Evolutionary conservation across 805 yeast genomes (phyloP).

Genomic region (Metschnikowia orientalis): DNA sequence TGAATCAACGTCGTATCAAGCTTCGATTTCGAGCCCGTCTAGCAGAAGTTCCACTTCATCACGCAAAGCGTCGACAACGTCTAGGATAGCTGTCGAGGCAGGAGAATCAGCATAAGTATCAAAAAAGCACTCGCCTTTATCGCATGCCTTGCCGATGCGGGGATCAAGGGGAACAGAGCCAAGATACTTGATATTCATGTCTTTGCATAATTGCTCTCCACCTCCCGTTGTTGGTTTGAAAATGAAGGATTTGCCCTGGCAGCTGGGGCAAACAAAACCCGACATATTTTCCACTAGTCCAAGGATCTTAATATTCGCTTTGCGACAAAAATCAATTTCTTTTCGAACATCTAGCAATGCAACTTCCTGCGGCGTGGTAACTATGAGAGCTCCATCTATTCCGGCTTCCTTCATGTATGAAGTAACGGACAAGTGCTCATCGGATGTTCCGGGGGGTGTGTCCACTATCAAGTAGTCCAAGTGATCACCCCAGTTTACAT

Average conservation of each 20-base stretch:
- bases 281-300: slow-evolving; percentile 98
- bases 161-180: slow-evolving; percentile 97
- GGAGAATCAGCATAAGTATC: slow-evolving; percentile 89
- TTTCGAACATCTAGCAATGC: slow-evolving; percentile 92
- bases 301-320: slow-evolving; percentile 78
- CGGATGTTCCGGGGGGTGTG: slow-evolving; percentile 98
- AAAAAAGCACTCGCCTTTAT: slow-evolving; percentile 76
- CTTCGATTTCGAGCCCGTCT: slow-evolving; percentile 14
- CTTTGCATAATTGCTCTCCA: slow-evolving; percentile 78
- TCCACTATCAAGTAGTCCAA: slow-evolving; percentile 86
- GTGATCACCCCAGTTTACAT: slow-evolving; percentile 86
- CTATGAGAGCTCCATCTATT: slow-evolving; percentile 90
- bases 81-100: slow-evolving; percentile 78
- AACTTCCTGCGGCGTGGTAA: slow-evolving; percentile 97
- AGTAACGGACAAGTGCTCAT: slow-evolving; percentile 90
- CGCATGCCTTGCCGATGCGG: slow-evolving; percentile 85
- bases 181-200: slow-evolving; percentile 68
- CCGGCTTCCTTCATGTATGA: slow-evolving; percentile 85
- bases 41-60: slow-evolving; percentile 45
- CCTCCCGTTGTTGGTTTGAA: slow-evolving; percentile 98
- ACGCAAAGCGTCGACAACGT: slow-evolving; percentile 70
- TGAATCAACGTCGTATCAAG: too few species aligned
- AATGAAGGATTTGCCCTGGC: slow-evolving; percentile 84
- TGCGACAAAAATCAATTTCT: slow-evolving; percentile 90
- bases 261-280: slow-evolving; percentile 95